These are phyloP conservation scores for Boletus sp. DNA, from an alignment of 768 basidiomycete species.

Conservation along the genomic window DNA sequence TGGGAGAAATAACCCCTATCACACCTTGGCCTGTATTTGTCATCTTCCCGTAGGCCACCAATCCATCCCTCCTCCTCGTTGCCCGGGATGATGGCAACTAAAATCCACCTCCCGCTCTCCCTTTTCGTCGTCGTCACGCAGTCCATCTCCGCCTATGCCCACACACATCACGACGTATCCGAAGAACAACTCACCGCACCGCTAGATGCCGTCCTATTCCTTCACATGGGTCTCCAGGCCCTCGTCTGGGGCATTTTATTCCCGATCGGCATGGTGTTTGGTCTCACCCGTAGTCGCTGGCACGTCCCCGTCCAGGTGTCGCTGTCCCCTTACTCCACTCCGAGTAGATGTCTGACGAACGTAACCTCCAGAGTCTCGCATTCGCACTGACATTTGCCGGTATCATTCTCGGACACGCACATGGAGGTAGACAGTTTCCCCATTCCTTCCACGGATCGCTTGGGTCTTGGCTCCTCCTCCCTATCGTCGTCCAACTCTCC, in stretches of 20 bases:
- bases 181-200: constrained; percentile 64
- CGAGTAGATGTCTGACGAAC: neutral
- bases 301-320: constrained; percentile 81
- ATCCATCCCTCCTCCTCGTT: neutral
- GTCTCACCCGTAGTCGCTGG: constrained; percentile 76
- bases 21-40: neutral
- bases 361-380: constrained; percentile 50
- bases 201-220: constrained; percentile 74
- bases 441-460: constrained; percentile 72
- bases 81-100: neutral
- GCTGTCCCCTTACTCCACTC: neutral
- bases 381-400: constrained; percentile 69
- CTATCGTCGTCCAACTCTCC: constrained; percentile 61
- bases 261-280: constrained; percentile 78
- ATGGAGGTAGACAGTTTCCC: constrained; percentile 75
- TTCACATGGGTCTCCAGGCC: constrained; percentile 79
- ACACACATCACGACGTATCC: constrained; percentile 57
- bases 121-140: constrained; percentile 11
- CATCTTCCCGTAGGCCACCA: neutral
- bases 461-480: constrained; percentile 48
- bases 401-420: constrained; percentile 82
- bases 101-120: neutral
- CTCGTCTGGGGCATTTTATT: constrained; percentile 84
- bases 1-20: neutral
- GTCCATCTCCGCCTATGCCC: constrained; percentile 35